Conservation (phyloP, 139 green algal genomes). For the Chlamydomonas sphaeroides region DNA sequence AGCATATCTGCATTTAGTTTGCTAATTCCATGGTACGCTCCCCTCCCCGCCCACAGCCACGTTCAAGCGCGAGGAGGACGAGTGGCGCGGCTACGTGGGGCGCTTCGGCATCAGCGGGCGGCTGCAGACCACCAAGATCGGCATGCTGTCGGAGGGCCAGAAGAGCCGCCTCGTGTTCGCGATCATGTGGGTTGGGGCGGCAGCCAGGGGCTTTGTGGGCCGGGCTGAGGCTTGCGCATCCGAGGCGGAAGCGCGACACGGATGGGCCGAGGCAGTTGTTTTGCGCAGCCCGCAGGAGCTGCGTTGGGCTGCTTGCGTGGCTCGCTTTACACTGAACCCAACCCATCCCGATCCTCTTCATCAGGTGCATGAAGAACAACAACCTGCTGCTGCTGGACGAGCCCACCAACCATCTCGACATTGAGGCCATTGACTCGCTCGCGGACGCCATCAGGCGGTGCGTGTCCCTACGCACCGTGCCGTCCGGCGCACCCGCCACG, state of each 20-base stretch:
- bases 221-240: no score
- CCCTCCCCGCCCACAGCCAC: constrained; percentile 45
- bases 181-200: constrained; percentile 79
- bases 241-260: no score
- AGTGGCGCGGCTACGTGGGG: constrained; percentile 79
- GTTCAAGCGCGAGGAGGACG: constrained; percentile 67
- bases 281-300: no score
- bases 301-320: no score
- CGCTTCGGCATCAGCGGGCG: constrained; percentile 78
- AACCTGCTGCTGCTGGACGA: constrained; percentile 95
- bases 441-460: constrained; percentile 93
- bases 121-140: constrained; percentile 74
- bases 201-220: no score
- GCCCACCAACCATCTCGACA: constrained; percentile 94
- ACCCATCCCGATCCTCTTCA: no score
- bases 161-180: constrained; percentile 93
- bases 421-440: constrained; percentile 95
- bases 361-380: constrained; percentile 48
- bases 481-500: background rate
- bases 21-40: no score
- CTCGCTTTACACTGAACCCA: no score
- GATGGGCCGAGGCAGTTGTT: no score
- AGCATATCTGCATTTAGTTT: no score
- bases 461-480: no score
- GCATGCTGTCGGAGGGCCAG: constrained; percentile 90